phyloP scores from a whole-genome alignment of 148 eudicot genomes.

The Persicaria maculosa region DNA sequence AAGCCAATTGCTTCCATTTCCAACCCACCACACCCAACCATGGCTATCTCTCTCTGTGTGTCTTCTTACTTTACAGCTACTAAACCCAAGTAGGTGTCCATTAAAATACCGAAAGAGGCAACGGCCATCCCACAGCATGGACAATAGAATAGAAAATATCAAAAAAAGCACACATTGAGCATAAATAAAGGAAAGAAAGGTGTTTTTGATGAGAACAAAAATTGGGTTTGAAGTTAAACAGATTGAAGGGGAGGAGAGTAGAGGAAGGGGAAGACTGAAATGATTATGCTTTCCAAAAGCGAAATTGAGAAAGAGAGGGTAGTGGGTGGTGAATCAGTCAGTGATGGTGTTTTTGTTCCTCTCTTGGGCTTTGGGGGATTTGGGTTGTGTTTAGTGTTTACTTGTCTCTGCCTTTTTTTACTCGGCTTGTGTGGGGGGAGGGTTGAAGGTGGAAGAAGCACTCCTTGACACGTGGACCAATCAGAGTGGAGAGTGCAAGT shows the following conservation, averaged over 20 bases:
- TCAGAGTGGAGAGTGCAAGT: not conserved
- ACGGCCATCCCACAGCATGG: constrained; percentile 12
- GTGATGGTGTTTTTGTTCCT: constrained; percentile 2
- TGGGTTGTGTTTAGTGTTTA: not conserved
- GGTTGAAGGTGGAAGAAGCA: not conserved
- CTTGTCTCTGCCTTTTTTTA: not conserved
- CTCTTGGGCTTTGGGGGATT: not conserved
- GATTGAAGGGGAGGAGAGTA: constrained; percentile 1
- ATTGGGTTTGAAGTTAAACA: constrained; percentile 7
- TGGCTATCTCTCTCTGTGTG: not conserved
- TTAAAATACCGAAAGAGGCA: constrained; percentile 6
- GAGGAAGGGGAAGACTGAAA: not conserved
- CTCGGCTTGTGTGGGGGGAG: not conserved
- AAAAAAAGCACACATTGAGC: not conserved
- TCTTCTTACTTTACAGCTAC: constrained; percentile 11
- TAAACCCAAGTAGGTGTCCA: not conserved
- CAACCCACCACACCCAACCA: constrained; percentile 7
- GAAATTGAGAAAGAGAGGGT: not conserved
- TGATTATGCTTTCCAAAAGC: constrained; percentile 1
- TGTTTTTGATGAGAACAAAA: constrained; percentile 5
- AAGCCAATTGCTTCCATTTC: constrained; percentile 9
- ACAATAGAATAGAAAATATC: constrained; percentile 5
- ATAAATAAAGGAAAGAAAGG: not conserved
- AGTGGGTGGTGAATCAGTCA: not conserved
- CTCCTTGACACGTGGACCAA: constrained; percentile 8